Conservation (phyloP, 441 rosid genomes). For the Pelargonium citronellum region DNA sequence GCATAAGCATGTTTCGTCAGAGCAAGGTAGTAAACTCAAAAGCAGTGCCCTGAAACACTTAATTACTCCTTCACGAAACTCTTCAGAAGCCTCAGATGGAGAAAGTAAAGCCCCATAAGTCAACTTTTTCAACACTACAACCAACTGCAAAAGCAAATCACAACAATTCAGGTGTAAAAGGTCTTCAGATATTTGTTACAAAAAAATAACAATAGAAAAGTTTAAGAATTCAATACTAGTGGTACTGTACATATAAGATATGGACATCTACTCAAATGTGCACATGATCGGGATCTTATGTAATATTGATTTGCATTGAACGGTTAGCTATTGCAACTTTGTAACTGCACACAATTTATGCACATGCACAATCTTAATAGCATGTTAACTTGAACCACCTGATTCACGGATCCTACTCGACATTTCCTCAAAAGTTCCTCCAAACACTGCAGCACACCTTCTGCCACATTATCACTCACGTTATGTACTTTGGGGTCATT, state of each 20-base stretch:
- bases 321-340: neutral
- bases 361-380: neutral
- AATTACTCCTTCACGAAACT: slow-evolving; percentile 81
- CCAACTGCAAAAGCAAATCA: slow-evolving; percentile 50
- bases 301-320: neutral
- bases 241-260: neutral
- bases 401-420: slow-evolving; percentile 56
- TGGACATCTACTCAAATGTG: neutral
- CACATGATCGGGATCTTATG: neutral
- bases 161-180: slow-evolving; percentile 8
- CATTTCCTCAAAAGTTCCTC: slow-evolving; percentile 80
- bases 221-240: neutral
- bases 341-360: neutral
- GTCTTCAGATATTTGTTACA: neutral
- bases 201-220: neutral
- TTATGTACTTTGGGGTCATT: slow-evolving; percentile 19
- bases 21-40: slow-evolving; percentile 47
- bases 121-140: slow-evolving; percentile 69
- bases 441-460: slow-evolving; percentile 67
- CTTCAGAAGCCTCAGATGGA: slow-evolving; percentile 76
- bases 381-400: slow-evolving; percentile 39
- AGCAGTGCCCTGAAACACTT: slow-evolving; percentile 73
- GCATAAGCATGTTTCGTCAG: slow-evolving; percentile 58
- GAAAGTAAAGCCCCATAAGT: slow-evolving; percentile 68
- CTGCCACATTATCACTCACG: slow-evolving; percentile 78